phyloP scores from a whole-genome alignment of 352 stramenopile genomes.

The Peronosclerospora sorghi region DNA sequence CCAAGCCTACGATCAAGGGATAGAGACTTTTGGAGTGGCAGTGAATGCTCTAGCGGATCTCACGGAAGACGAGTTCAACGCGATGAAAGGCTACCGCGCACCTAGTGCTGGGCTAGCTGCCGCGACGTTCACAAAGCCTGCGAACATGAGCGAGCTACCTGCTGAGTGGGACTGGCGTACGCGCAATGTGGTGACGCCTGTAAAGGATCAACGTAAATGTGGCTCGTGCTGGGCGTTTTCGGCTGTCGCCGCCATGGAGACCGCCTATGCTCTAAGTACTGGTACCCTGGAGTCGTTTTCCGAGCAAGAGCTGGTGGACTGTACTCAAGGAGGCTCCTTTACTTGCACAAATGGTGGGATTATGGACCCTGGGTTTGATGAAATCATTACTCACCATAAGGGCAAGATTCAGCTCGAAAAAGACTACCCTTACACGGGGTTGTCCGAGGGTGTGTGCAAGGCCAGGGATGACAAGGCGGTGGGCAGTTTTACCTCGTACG shows the following conservation, averaged over 20 bases:
- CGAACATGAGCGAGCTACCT: constrained; percentile 29
- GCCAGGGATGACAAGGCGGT: constrained; percentile 67
- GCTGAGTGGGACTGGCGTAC: constrained; percentile 88
- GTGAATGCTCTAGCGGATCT: too few relatives aligned
- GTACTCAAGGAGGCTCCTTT: constrained; percentile 87
- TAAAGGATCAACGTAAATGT: constrained; percentile 92
- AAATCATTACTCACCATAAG: constrained; percentile 83
- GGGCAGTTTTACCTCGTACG: constrained; percentile 75
- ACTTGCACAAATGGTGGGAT: constrained; percentile 92
- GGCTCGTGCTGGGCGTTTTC: constrained; percentile 96
- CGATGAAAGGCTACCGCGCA: too few relatives aligned
- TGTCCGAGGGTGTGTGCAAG: constrained; percentile 83
- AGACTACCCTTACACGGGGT: constrained; percentile 91
- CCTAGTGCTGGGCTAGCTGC: too few relatives aligned
- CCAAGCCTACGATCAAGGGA: too few relatives aligned
- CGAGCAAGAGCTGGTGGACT: constrained; percentile 98
- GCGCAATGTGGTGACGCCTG: constrained; percentile 83
- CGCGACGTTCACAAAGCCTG: constrained; percentile 14
- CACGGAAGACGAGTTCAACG: too few relatives aligned
- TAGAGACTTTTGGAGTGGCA: too few relatives aligned
- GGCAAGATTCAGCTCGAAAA: constrained; percentile 83
- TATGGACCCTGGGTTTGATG: constrained; percentile 96
- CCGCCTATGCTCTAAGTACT: constrained; percentile 87
- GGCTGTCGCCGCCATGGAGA: constrained; percentile 94
- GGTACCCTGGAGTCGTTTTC: constrained; percentile 88